A percentile compares a stretch with the other conserved stretches of the same genome.
Evolutionary conservation across 192 early-diverging fungal genomes (phyloP).

Genomic region (Coemansia sp.): DNA sequence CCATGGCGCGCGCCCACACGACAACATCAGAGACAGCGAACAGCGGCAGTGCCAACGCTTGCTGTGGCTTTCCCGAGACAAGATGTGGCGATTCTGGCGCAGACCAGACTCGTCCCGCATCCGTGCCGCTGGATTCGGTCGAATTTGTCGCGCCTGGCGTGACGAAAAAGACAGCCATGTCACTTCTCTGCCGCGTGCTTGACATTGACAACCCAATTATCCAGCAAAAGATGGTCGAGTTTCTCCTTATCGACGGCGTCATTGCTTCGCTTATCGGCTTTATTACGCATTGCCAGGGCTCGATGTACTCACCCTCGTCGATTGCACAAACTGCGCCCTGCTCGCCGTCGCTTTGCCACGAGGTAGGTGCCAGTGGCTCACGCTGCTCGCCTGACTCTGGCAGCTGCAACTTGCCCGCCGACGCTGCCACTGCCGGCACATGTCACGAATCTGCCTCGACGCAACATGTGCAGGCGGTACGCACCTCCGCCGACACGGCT

Average conservation of each 20-base stretch:
- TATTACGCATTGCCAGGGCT: constrained; percentile 47
- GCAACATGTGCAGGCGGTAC: background rate
- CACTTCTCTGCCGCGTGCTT: constrained; percentile 44
- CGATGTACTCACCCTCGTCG: constrained; percentile 33
- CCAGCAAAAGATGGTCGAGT: constrained; percentile 55
- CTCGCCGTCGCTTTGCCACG: constrained; percentile 25
- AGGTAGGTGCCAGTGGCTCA: background rate
- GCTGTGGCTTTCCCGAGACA: background rate
- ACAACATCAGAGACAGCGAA: background rate
- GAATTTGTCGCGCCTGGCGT: constrained; percentile 52
- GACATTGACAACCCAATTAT: constrained; percentile 51
- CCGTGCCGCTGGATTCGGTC: constrained; percentile 28
- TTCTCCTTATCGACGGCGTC: constrained; percentile 52
- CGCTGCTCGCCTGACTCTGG: constrained; percentile 1
- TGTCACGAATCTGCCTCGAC: background rate
- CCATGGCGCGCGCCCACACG: background rate
- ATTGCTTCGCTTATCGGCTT: constrained; percentile 51
- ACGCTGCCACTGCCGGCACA: background rate
- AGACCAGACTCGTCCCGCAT: constrained; percentile 14
- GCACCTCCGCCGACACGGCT: background rate
- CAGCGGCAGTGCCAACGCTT: background rate
- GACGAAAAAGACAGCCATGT: constrained; percentile 44
- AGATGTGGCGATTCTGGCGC: background rate
- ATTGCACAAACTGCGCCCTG: constrained; percentile 30
- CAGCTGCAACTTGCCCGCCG: background rate